Conservation (phyloP, 1,284 basidiomycete species). For the Macrocystidia cucumis region DNA sequence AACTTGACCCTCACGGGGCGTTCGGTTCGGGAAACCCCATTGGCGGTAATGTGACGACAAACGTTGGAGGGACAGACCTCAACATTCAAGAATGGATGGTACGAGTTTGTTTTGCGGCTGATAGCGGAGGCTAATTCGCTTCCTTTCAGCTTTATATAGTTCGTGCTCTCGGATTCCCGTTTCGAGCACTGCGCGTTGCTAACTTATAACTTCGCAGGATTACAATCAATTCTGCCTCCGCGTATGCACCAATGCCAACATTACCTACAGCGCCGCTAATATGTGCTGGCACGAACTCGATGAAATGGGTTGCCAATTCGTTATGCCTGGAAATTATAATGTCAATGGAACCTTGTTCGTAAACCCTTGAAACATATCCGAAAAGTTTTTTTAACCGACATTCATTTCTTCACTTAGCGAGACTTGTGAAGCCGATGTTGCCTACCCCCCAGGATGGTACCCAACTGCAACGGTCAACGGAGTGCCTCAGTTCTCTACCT, state of each 20-base stretch:
- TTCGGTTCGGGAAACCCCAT: slow-evolving; percentile 45
- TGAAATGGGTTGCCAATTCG: slow-evolving; percentile 31
- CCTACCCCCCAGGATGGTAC: slow-evolving; percentile 35
- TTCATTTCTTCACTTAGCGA: slow-evolving; percentile 17
- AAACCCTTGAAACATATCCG: background rate
- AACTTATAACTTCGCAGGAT: slow-evolving; percentile 12
- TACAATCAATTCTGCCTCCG: slow-evolving; percentile 39
- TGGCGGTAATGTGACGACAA: slow-evolving; percentile 33
- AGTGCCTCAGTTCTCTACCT: slow-evolving; percentile 28
- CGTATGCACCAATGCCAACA: slow-evolving; percentile 45
- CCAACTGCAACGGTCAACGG: slow-evolving; percentile 26
- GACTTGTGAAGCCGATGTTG: slow-evolving; percentile 33
- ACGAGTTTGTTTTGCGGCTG: slow-evolving; percentile 7
- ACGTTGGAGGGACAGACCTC: slow-evolving; percentile 24
- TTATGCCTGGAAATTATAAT: slow-evolving; percentile 34
- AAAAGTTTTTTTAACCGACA: background rate
- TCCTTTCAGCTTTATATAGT: slow-evolving; percentile 19
- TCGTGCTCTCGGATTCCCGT: no score
- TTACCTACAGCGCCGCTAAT: slow-evolving; percentile 36
- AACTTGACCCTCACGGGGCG: slow-evolving; percentile 63
- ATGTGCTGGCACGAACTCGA: slow-evolving; percentile 39
- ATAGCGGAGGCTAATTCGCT: background rate
- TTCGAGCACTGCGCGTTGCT: background rate
- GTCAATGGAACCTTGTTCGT: slow-evolving; percentile 30
- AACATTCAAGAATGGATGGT: slow-evolving; percentile 32